phyloP scores from a whole-genome alignment of 1,139 yeast genomes.

The Lodderomyces oxycetoniae region DNA sequence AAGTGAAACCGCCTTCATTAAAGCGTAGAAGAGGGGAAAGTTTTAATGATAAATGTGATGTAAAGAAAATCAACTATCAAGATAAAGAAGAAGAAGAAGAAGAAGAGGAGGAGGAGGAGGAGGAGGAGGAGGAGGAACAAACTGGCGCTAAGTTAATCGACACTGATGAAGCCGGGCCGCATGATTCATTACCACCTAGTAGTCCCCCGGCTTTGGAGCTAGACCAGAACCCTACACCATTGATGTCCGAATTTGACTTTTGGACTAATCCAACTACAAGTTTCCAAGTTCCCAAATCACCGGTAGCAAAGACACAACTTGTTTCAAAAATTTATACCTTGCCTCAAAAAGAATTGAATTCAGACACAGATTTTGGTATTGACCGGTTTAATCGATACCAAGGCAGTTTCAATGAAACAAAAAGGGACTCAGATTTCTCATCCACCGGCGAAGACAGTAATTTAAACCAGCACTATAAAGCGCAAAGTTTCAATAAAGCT shows the following conservation, averaged over 20 bases:
- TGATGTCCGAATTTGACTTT: constrained; percentile 27
- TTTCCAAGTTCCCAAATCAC: constrained; percentile 27
- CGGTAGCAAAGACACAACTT: constrained; percentile 10
- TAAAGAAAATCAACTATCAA: constrained; percentile 41
- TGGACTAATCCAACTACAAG: constrained; percentile 19
- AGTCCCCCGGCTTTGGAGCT: constrained; percentile 21
- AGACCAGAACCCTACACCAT: constrained; percentile 15
- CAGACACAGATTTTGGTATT: constrained; percentile 47
- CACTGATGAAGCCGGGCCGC: constrained; percentile 14
- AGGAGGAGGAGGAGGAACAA: constrained; percentile 4
- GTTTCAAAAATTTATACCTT: constrained; percentile 3
- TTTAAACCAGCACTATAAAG: constrained; percentile 9
- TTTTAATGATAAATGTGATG: constrained; percentile 43
- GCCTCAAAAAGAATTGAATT: constrained; percentile 21
- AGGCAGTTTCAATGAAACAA: constrained; percentile 20
- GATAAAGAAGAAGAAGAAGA: constrained; percentile 43
- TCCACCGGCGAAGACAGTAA: constrained; percentile 9
- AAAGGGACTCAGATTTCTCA: constrained; percentile 25
- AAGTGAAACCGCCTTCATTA: constrained; percentile 27
- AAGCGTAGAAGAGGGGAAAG: constrained; percentile 45
- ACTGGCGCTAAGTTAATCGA: constrained; percentile 19
- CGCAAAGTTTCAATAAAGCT: constrained; percentile 22
- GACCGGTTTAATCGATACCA: constrained; percentile 41
- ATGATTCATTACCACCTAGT: constrained; percentile 24
- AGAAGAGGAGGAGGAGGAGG: constrained; percentile 20